Evolutionary conservation across 495 filamentous ascomycete genomes (phyloP), one percentile per base, ranked within the genome.

Genomic region (Hypoxylon rickii): DNA sequence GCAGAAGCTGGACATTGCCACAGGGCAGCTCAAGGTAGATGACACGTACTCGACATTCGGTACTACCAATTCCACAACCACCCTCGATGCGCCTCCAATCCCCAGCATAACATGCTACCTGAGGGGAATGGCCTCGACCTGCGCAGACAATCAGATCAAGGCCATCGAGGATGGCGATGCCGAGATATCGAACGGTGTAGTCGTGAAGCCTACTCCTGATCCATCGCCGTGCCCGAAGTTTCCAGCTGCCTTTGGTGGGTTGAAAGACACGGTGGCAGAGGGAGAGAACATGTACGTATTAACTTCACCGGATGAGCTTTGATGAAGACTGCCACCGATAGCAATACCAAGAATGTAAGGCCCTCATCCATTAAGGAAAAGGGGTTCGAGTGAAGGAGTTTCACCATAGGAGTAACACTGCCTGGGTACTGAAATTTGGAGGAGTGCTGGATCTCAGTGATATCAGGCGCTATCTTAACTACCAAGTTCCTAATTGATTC

Each of bases 1-100:
- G 38, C 75, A 75, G 42, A 75, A 79, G 37, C 61, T 59, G 17
- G 84, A 87, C 52, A 70, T 87, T 32, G 80, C 83, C 3, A 85
- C 83, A 2, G 83, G 83, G 3, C 67, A 70, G 33, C 62, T 76
- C 3, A 36, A 57, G 13, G n/a, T 56, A 26, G 44, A 42, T 2
- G 17, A 13, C 11, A 19, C 52, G 22, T 60, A 55, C 41, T 60
- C 48, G 38, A 55, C 49, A 2, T n/a, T 38, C 17, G 56, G 47
- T 19, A 4, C 7, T 22, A 17, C 21, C 21, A 21, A 47, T 4
- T 65, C 51, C 20, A 50, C 21, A 46, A 13, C 20, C 16, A 51
- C 44, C 5, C 19, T 57, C 39, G 17, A 7, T 12, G n/a, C 40
- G 34, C 58, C 58, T 17, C 33, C 24, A 3, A 4, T 22, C 46